These are phyloP conservation scores for Favolaschia claudopus DNA, from an alignment of 768 basidiomycete genomes.

Conservation along the genomic window DNA sequence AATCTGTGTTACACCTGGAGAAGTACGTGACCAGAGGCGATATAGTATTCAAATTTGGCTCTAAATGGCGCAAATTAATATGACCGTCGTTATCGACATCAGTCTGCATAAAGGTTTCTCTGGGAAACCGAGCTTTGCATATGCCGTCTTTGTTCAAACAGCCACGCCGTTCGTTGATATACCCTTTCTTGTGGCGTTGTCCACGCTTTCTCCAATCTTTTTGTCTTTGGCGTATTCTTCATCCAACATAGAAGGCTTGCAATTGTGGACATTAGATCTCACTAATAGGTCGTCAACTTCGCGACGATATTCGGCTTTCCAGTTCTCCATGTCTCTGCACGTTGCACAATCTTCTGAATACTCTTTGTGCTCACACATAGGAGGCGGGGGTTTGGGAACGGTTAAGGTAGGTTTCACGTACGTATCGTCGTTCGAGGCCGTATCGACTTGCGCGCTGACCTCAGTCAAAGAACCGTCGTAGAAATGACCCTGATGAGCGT, in stretches of 20 bases:
- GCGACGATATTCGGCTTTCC: slow-evolving; percentile 14
- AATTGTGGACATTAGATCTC: slow-evolving; percentile 27
- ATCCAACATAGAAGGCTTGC: too few species aligned
- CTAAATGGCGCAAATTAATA: too few species aligned
- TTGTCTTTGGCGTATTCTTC: too few species aligned
- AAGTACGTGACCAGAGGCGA: too few species aligned
- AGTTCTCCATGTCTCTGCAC: slow-evolving; percentile 7
- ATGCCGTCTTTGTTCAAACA: too few species aligned
- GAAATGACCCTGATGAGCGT: background rate
- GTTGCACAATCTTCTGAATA: too few species aligned
- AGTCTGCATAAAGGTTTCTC: slow-evolving; percentile 12
- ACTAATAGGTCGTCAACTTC: slow-evolving; percentile 27
- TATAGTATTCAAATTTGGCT: too few species aligned
- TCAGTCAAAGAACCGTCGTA: slow-evolving; percentile 27
- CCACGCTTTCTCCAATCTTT: background rate
- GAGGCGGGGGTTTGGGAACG: slow-evolving; percentile 29
- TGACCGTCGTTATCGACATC: slow-evolving; percentile 23
- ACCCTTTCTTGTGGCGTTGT: slow-evolving; percentile 9
- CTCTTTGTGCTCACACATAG: too few species aligned
- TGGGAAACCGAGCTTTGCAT: slow-evolving; percentile 34
- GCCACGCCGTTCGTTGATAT: slow-evolving; percentile 4
- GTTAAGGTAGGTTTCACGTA: slow-evolving; percentile 35
- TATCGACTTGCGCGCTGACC: slow-evolving; percentile 14
- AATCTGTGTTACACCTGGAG: too few species aligned
- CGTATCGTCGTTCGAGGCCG: too few species aligned